These are phyloP conservation scores for Talaromyces sp. DNA, from an alignment of 2,329 filamentous ascomycete genomes.

Conservation along the genomic window DNA sequence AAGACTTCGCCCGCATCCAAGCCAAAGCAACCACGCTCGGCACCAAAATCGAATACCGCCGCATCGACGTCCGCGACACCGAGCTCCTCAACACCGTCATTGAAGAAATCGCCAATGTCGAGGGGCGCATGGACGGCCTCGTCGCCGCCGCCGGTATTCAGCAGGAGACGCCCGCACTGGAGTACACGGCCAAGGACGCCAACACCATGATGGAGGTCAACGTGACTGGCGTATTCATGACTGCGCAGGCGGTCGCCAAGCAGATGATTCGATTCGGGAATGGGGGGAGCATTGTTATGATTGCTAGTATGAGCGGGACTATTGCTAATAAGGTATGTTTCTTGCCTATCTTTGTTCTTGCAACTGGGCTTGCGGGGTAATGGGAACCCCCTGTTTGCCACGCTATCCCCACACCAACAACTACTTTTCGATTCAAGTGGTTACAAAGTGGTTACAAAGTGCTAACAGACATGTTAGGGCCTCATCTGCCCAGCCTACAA, in stretches of 20 bases:
- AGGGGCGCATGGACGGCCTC: conserved; percentile 75
- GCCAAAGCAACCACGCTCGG: conserved; percentile 64
- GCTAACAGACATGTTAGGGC: conserved; percentile 35
- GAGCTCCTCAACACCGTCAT: conserved; percentile 66
- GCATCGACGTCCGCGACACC: conserved; percentile 76
- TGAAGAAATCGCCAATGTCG: conserved; percentile 64
- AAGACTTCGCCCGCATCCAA: conserved; percentile 65
- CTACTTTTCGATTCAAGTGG: background rate
- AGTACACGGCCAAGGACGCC: conserved; percentile 65
- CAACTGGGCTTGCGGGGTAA: conserved; percentile 5
- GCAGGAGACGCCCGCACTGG: conserved; percentile 78
- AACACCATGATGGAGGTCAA: conserved; percentile 64
- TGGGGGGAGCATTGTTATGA: conserved; percentile 61
- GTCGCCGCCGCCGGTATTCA: conserved; percentile 72
- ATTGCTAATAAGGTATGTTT: conserved; percentile 54
- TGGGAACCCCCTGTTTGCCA: conserved; percentile 2
- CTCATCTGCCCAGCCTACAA: conserved; percentile 52
- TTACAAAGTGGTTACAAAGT: background rate
- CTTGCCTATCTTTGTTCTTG: background rate
- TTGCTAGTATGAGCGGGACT: conserved; percentile 62
- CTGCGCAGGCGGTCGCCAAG: conserved; percentile 61
- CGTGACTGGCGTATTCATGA: conserved; percentile 63
- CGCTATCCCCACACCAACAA: background rate
- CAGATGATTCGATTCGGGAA: conserved; percentile 62
- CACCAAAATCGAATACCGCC: conserved; percentile 69